These are phyloP conservation scores for Alternaria sp. DNA, from an alignment of 2,329 filamentous ascomycete genomes.

Conservation along the genomic window DNA sequence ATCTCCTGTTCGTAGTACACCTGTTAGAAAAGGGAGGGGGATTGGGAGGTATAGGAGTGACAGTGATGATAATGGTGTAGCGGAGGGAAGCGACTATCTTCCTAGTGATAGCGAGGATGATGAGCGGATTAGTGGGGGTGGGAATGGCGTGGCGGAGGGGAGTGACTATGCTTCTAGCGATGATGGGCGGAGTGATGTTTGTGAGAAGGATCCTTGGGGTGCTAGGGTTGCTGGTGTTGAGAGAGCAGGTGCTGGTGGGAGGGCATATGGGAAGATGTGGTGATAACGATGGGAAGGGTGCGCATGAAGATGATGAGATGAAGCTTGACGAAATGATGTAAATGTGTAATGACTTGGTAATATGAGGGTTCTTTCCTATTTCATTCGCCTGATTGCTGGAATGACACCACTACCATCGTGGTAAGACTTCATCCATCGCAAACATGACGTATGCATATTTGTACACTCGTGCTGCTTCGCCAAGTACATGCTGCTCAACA, in stretches of 20 bases:
- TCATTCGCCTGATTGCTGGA: neutral
- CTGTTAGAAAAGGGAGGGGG: neutral
- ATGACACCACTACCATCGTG: neutral
- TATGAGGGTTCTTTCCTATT: neutral
- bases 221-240: neutral
- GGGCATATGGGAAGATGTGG: neutral
- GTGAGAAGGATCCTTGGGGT: neutral
- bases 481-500: neutral
- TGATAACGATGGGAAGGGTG: neutral
- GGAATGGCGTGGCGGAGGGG: neutral
- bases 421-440: too few relatives aligned
- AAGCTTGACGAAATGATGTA: neutral
- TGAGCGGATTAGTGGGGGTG: neutral
- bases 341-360: neutral
- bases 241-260: neutral
- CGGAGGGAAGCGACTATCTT: constrained; percentile 2
- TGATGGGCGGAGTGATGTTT: neutral
- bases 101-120: constrained; percentile 1
- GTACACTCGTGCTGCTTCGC: neutral
- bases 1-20: neutral
- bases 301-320: neutral
- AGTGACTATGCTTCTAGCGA: constrained; percentile 1
- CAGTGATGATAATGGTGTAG: constrained; percentile 6
- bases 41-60: neutral
- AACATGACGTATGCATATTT: neutral